A percentile compares a stretch with the other conserved stretches of the same genome.
These are phyloP conservation scores for Epicoccum sorghinum DNA, from an alignment of 2,329 filamentous ascomycete species.

Conservation along the genomic window DNA sequence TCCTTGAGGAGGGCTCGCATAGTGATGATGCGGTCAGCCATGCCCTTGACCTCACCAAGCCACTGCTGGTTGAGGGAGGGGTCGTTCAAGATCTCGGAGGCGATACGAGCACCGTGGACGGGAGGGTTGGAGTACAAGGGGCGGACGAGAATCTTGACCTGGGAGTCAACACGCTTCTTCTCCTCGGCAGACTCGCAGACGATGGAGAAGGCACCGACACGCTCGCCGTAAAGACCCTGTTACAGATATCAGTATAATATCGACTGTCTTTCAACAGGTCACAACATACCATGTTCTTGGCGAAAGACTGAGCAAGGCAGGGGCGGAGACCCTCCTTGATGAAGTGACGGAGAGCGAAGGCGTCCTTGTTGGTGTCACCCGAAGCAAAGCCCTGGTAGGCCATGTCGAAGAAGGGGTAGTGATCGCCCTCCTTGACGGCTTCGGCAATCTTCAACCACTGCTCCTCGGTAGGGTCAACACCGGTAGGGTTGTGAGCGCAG, in stretches of 20 bases:
- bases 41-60: constrained; percentile 95
- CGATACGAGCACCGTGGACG: constrained; percentile 93
- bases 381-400: constrained; percentile 98
- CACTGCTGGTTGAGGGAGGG: constrained; percentile 87
- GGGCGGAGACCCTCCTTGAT: constrained; percentile 89
- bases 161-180: constrained; percentile 94
- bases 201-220: constrained; percentile 94
- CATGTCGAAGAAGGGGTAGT: constrained; percentile 88
- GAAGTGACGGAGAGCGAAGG: constrained; percentile 92
- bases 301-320: constrained; percentile 89
- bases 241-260: background rate
- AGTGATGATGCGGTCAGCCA: constrained; percentile 98
- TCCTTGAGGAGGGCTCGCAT: constrained; percentile 95
- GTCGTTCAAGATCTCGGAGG: constrained; percentile 88
- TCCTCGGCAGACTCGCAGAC: constrained; percentile 84
- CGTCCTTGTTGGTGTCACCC: constrained; percentile 89
- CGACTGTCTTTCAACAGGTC: too few species aligned
- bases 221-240: constrained; percentile 95
- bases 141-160: constrained; percentile 97
- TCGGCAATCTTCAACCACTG: constrained; percentile 93
- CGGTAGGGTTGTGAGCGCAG: constrained; percentile 97
- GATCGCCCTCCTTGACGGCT: constrained; percentile 81
- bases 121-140: constrained; percentile 98
- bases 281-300: constrained; percentile 90
- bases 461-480: constrained; percentile 87